phyloP scores from a whole-genome alignment of 108 stramenopile species.

The Nannochloropsis gaditana region DNA sequence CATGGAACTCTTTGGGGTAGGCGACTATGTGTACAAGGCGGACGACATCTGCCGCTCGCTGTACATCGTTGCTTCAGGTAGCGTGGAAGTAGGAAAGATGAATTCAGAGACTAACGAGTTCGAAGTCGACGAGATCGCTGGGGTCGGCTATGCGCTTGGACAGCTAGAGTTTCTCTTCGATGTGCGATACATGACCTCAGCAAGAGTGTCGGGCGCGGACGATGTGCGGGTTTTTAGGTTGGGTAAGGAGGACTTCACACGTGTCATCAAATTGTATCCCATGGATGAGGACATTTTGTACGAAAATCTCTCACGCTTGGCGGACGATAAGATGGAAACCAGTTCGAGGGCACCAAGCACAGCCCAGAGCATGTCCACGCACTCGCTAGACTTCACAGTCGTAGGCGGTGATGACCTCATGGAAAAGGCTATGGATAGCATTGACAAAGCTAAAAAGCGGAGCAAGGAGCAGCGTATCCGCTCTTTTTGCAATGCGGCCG shows the following conservation, averaged over 20 bases:
- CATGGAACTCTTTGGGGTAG: background rate
- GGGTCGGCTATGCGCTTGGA: background rate
- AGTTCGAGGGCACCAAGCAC: slow-evolving; percentile 12
- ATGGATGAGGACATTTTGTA: slow-evolving; percentile 15
- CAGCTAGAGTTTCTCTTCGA: background rate
- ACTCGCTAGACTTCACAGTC: slow-evolving; percentile 10
- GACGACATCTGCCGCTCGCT: slow-evolving; percentile 16
- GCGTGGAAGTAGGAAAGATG: background rate
- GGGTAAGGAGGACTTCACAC: background rate
- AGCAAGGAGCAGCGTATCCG: background rate
- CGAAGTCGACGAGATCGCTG: background rate
- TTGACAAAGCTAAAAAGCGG: slow-evolving; percentile 7
- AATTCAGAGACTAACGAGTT: background rate
- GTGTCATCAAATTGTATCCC: slow-evolving; percentile 5
- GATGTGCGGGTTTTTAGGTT: background rate
- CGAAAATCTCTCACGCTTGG: background rate
- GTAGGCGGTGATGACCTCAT: background rate
- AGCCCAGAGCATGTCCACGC: background rate
- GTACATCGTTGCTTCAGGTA: background rate
- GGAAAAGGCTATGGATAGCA: background rate
- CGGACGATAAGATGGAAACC: slow-evolving; percentile 14
- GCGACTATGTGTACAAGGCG: slow-evolving; percentile 7
- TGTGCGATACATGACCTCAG: background rate
- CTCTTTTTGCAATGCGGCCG: background rate
- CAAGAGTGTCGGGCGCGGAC: background rate